Conservation (phyloP, 148 eudicot species). For the Spergularia marina region DNA sequence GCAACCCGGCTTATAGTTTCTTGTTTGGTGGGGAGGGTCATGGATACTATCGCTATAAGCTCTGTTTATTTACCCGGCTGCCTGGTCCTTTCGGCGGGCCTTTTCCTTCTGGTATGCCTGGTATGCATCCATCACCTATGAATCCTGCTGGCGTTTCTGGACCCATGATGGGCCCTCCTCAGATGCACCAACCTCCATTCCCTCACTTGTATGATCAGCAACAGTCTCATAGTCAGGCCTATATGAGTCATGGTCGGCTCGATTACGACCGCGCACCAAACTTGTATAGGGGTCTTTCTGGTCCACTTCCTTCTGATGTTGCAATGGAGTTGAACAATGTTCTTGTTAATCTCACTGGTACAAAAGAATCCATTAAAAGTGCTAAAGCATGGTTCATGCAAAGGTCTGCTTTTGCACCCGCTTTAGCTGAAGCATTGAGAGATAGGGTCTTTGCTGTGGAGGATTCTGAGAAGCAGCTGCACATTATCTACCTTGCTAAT, state of each 20-base stretch:
- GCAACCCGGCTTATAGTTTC: slow-evolving; percentile 81
- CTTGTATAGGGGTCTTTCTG: slow-evolving; percentile 68
- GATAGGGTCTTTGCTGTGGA: slow-evolving; percentile 68
- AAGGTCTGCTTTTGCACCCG: slow-evolving; percentile 83
- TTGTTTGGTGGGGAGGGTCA: slow-evolving; percentile 95
- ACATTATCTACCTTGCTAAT: slow-evolving; percentile 89
- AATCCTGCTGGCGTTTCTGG: slow-evolving; percentile 43
- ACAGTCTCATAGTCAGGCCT: slow-evolving; percentile 58
- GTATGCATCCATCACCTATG: slow-evolving; percentile 62
- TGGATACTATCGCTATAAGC: slow-evolving; percentile 84
- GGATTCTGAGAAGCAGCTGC: slow-evolving; percentile 89
- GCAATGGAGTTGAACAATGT: slow-evolving; percentile 88
- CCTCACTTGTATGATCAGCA: slow-evolving; percentile 68
- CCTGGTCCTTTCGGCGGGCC: slow-evolving; percentile 65
- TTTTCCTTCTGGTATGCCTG: slow-evolving; percentile 57
- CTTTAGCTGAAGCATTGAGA: slow-evolving; percentile 83
- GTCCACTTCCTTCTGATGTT: slow-evolving; percentile 90
- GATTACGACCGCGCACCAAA: slow-evolving; percentile 68
- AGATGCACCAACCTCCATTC: slow-evolving; percentile 67
- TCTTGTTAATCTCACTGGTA: slow-evolving; percentile 75
- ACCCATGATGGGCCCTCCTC: slow-evolving; percentile 47
- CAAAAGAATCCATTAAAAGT: slow-evolving; percentile 94
- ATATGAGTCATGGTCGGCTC: slow-evolving; percentile 58
- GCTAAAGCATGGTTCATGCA: slow-evolving; percentile 99
- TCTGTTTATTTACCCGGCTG: slow-evolving; percentile 61